Evolutionary conservation across 192 early-diverging fungal genomes (phyloP), one percentile per base, ranked within the genome.

Genomic region (Linnemannia schmuckeri): DNA sequence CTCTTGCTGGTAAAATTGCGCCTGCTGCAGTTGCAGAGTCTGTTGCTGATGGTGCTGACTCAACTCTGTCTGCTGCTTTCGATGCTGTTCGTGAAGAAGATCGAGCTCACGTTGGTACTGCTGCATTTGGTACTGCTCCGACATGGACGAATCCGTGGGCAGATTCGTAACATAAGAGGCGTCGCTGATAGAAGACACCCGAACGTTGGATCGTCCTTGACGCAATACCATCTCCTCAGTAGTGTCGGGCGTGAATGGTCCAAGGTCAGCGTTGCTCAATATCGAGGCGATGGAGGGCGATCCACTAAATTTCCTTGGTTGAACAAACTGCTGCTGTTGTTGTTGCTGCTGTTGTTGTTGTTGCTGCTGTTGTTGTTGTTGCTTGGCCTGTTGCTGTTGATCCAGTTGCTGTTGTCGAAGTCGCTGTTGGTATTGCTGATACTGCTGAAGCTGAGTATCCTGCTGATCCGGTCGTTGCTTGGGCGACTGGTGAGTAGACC

Each of bases 31-130:
- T 44, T 86, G 83, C 35, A 86, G 18, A 10, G 79, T 42, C 52
- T 86, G 83, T 27, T 77, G 83, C 33, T 80, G 83, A 33, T 86
- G 83, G 47, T 86, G 83, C 12, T 86, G 70, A 30, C 52, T 46
- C 40, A 86, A 37, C 47, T 77, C 78, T 4, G 83, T 77, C 52
- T 80, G 83, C 17, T 86, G 83, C 0, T 70, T 30, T 18, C 75
- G 83, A 42, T 86, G 83, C 20, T 86, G 83, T n/a, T 76, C 79
- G 35, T 80, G 79, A 2, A 86, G 70, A 20, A 80, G 37, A 38
- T 80, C 75, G 6, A 86, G 47, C 15, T 86, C 78, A 13, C 20
- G 78, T 24, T 86, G 75, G 69, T 85, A 70, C 13, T 76, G 72
- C 37, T 80, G 75, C 35, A 46, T 35, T 12, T 77, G 78, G 30